These are phyloP conservation scores for Kluyveromyces sp. DNA, from an alignment of 1,139 yeast genomes.

Conservation along the genomic window DNA sequence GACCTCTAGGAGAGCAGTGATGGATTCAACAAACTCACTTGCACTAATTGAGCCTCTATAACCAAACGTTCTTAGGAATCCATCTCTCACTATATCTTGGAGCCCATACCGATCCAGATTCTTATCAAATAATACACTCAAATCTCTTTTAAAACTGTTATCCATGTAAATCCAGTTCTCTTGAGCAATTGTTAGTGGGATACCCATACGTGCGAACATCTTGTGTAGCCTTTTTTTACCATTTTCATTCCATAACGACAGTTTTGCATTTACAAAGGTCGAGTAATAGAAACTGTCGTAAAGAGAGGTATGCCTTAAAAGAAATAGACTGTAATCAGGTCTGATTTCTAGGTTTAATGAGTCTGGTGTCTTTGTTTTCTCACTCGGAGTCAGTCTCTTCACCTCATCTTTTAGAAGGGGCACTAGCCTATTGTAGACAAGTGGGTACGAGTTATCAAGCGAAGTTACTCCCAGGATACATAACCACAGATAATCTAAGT, in stretches of 20 bases:
- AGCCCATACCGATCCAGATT: slow-evolving; percentile 72
- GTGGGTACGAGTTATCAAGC: slow-evolving; percentile 65
- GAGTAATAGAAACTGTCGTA: slow-evolving; percentile 89
- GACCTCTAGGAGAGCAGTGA: slow-evolving; percentile 75
- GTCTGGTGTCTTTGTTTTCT: slow-evolving; percentile 39
- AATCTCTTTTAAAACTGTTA: slow-evolving; percentile 62
- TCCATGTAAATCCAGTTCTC: slow-evolving; percentile 94
- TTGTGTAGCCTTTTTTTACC: slow-evolving; percentile 83
- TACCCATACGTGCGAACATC: slow-evolving; percentile 94
- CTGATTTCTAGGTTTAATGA: slow-evolving; percentile 60
- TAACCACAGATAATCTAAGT: slow-evolving; percentile 70
- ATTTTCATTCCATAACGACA: slow-evolving; percentile 84
- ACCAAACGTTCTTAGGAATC: slow-evolving; percentile 81
- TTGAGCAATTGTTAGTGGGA: slow-evolving; percentile 77
- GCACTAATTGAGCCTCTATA: slow-evolving; percentile 84
- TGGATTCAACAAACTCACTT: slow-evolving; percentile 85
- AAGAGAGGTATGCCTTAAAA: slow-evolving; percentile 87
- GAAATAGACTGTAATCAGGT: slow-evolving; percentile 76
- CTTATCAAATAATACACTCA: slow-evolving; percentile 61
- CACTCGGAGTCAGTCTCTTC: slow-evolving; percentile 48
- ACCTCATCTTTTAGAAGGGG: slow-evolving; percentile 83
- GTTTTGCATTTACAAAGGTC: slow-evolving; percentile 79
- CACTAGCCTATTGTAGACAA: slow-evolving; percentile 62
- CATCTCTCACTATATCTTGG: slow-evolving; percentile 77
- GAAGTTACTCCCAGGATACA: slow-evolving; percentile 86